Evolutionary conservation across 2,329 filamentous ascomycete genomes (phyloP).

Genomic region (Ceratocystis eucalypticola): DNA sequence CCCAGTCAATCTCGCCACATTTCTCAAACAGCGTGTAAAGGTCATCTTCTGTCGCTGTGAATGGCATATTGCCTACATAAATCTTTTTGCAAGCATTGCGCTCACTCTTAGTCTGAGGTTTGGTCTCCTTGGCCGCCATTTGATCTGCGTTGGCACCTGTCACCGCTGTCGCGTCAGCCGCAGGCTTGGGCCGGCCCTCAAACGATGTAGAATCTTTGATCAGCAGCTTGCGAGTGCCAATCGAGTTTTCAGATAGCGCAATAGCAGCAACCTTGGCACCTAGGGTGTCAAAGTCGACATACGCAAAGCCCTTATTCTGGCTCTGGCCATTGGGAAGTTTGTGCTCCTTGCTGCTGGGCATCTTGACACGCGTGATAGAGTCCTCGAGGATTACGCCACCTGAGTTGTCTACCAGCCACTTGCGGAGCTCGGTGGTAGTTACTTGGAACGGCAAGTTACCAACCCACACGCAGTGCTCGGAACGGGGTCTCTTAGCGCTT

Average conservation of each 20-base stretch:
- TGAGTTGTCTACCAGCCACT: constrained; percentile 63
- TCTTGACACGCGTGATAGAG: constrained; percentile 70
- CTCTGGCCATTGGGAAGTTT: constrained; percentile 21
- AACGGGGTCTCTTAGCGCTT: constrained; percentile 42
- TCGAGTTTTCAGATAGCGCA: constrained; percentile 69
- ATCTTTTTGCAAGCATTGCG: constrained; percentile 63
- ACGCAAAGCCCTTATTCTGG: constrained; percentile 86
- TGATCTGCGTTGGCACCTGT: constrained; percentile 23
- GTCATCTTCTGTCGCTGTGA: constrained; percentile 68
- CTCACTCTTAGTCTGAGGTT: constrained; percentile 28
- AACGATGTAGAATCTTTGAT: constrained; percentile 90
- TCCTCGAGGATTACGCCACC: constrained; percentile 51
- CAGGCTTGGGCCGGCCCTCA: constrained; percentile 57
- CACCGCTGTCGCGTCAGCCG: constrained; percentile 20
- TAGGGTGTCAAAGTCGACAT: constrained; percentile 73
- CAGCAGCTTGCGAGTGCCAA: constrained; percentile 64
- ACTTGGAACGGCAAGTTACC: constrained; percentile 83
- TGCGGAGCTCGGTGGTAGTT: constrained; percentile 59
- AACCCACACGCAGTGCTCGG: constrained; percentile 83
- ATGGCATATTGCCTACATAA: constrained; percentile 83
- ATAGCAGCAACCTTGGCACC: constrained; percentile 63
- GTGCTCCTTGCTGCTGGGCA: constrained; percentile 38
- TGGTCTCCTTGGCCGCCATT: constrained; percentile 24
- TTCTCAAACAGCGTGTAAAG: constrained; percentile 67
- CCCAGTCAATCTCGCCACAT: constrained; percentile 69